A percentile compares a stretch with the other conserved stretches of the same genome.
Conservation (phyloP, 768 basidiomycete genomes). For the Podaxis rugospora region DNA sequence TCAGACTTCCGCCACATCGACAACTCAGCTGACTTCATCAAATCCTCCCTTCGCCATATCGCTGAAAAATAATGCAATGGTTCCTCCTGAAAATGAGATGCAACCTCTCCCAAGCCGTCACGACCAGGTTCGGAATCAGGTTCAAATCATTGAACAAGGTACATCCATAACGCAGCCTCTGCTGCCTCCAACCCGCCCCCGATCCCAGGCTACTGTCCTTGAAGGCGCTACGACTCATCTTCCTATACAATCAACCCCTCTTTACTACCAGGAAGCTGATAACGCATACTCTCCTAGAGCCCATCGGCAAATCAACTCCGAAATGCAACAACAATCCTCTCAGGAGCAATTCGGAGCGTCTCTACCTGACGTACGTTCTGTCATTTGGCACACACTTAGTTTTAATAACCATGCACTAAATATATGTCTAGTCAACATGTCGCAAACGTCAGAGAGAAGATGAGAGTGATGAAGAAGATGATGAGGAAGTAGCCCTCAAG, state of each 20-base stretch:
- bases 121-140: background rate
- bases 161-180: background rate
- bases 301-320: background rate
- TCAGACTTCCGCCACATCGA: background rate
- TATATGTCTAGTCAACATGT: background rate
- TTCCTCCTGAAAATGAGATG: background rate
- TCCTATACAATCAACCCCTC: background rate
- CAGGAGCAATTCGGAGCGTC: background rate
- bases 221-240: background rate
- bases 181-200: background rate
- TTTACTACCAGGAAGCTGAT: background rate
- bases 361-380: background rate
- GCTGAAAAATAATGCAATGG: background rate
- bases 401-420: background rate
- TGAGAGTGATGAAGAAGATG: background rate
- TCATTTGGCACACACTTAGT: background rate
- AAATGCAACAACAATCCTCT: background rate
- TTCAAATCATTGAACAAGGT: background rate
- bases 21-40: background rate
- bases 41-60: background rate
- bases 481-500: background rate
- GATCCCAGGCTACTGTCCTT: background rate
- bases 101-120: background rate
- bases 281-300: background rate
- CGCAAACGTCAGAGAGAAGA: constrained; percentile 7